Percentiles rank a stretch among this genome's conserved stretches.
Conservation (phyloP, 257 asterid genomes). For the Scutellaria galericulata region DNA sequence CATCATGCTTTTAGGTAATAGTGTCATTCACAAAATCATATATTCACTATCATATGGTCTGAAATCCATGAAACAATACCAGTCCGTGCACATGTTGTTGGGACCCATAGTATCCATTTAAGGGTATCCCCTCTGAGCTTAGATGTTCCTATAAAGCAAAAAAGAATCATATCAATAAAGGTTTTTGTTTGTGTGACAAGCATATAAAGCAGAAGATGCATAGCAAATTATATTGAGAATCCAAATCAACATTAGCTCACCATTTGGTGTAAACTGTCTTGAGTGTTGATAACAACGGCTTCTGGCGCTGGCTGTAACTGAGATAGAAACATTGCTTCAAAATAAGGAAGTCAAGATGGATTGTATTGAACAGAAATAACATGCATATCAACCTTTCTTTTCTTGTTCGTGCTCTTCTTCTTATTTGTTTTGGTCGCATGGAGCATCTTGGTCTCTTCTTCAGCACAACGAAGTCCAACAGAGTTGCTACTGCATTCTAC, state of each 20-base stretch:
- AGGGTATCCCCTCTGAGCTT: slow-evolving; percentile 63
- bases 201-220: slow-evolving; percentile 15
- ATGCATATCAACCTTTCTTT: slow-evolving; percentile 68
- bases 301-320: slow-evolving; percentile 76
- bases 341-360: slow-evolving; percentile 11
- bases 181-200: background rate
- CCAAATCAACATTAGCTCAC: slow-evolving; percentile 45
- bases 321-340: slow-evolving; percentile 30
- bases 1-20: slow-evolving; percentile 23
- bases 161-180: slow-evolving; percentile 25
- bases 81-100: slow-evolving; percentile 89
- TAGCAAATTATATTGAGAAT: background rate
- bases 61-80: slow-evolving; percentile 52
- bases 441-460: slow-evolving; percentile 62
- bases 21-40: slow-evolving; percentile 7
- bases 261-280: slow-evolving; percentile 68
- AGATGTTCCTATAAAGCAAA: slow-evolving; percentile 64
- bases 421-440: slow-evolving; percentile 56
- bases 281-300: slow-evolving; percentile 59
- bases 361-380: slow-evolving; percentile 24
- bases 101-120: slow-evolving; percentile 81
- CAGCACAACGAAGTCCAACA: slow-evolving; percentile 60
- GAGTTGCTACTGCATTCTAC: slow-evolving; percentile 59
- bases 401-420: slow-evolving; percentile 74
- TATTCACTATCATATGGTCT: background rate